Evolutionary conservation across 1,284 basidiomycete genomes (phyloP).

Genomic region (Coniferiporia sulphurascens): DNA sequence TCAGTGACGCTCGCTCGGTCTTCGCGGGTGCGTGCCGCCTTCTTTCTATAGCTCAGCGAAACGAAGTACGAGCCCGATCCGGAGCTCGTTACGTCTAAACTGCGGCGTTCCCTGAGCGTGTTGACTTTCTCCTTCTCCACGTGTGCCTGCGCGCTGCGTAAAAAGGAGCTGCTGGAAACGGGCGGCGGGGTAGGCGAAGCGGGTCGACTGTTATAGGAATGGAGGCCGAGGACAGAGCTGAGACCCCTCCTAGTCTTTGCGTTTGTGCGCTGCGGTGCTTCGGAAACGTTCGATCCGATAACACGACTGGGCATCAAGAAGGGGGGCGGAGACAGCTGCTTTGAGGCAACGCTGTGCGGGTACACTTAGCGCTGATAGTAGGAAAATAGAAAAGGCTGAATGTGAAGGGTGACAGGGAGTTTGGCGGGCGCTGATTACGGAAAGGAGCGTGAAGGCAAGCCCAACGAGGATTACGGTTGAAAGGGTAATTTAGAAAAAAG

Average conservation of each 20-base stretch:
- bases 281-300: not conserved
- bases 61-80: constrained; percentile 24
- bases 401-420: constrained; percentile 8
- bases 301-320: constrained; percentile 13
- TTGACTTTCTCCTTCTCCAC: constrained; percentile 19
- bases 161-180: constrained; percentile 20
- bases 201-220: constrained; percentile 20
- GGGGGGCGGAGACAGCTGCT: not conserved
- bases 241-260: constrained; percentile 34
- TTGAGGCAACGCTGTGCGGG: not conserved
- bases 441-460: constrained; percentile 13
- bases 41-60: constrained; percentile 26
- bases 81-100: constrained; percentile 31
- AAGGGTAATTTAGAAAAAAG: not conserved
- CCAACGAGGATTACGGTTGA: constrained; percentile 1
- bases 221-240: constrained; percentile 38
- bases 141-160: constrained; percentile 21
- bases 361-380: constrained; percentile 7
- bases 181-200: constrained; percentile 13
- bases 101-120: constrained; percentile 16
- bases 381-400: not conserved
- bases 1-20: constrained; percentile 32
- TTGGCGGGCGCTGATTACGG: not conserved
- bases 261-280: not conserved
- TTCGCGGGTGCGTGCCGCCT: constrained; percentile 24